Base-by-base conservation (phyloP, 345 rosid genomes). In the Gossypium rotundifolium region DNA sequence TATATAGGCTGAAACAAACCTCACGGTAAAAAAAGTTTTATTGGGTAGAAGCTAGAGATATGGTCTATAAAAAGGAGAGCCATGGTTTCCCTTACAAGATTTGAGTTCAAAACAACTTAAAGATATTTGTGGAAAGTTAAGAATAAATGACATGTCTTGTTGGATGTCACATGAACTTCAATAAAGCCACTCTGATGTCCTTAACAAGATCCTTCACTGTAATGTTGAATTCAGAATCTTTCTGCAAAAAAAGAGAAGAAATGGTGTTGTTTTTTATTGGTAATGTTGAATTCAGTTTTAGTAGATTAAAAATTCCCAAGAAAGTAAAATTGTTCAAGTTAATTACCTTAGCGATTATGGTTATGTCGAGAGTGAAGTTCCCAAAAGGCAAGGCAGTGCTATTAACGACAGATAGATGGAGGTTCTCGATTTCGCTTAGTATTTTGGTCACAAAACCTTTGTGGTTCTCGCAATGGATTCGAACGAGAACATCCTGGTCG, bases 321-420 rank as follows among this genome's bases (percentile, higher is more conserved):
- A 33, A 33, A 16, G 8, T 13, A 14, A 76, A 57, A 46, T 12
- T 67, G 17, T 45, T 45, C 13, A 16, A 7, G 55, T 17, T 48
- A 7, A 59, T 73, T 85, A 92, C 97, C 97, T 85, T 83, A 38
- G 88, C 78, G 63, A 88, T 81, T 20, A 92, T 77, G 58, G 91
- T 90, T 44, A 90, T 73, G 67, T 90, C 91, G n/a, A 90, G 84
- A 49, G 84, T 81, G 65, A 88, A 86, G 57, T 45, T 83, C 9
- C 97, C 97, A 75, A 92, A 90, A 2, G 91, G 86, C 78, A 90
- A 75, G 79, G 80, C 80, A 60, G 80, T 84, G 79, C 78, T 87
- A 69, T 82, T 92, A 66, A 82, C 74, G n/a, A 85, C 72, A 27
- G 85, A 78, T 45, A 90, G 88, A 70, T 63, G 79, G 62, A 88